These are phyloP conservation scores for Canariomyces notabilis DNA, from an alignment of 2,329 filamentous ascomycete species.

Conservation along the genomic window DNA sequence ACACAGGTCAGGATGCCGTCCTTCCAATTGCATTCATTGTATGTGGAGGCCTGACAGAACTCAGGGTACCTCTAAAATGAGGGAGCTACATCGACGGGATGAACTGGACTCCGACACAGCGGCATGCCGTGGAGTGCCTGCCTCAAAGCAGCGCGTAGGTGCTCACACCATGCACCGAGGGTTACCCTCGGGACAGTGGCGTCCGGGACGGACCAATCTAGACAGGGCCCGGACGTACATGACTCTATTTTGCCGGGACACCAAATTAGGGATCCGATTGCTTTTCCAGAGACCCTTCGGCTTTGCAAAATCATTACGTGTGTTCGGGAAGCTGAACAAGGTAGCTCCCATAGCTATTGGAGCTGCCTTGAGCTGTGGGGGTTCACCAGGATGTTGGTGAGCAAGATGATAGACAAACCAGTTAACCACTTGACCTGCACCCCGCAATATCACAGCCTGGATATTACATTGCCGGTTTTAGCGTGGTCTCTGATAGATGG, in stretches of 20 bases:
- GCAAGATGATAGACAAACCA: background rate
- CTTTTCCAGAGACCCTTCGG: background rate
- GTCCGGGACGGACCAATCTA: background rate
- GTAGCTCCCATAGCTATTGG: too few relatives aligned
- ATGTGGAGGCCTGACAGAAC: too few relatives aligned
- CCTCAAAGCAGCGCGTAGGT: too few relatives aligned
- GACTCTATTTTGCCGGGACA: background rate
- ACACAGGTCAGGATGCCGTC: too few relatives aligned
- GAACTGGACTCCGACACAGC: too few relatives aligned
- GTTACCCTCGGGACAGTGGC: background rate
- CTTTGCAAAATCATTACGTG: background rate
- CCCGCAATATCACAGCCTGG: background rate
- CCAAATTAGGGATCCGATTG: background rate
- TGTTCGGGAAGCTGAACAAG: background rate
- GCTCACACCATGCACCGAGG: background rate
- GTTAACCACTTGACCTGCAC: too few relatives aligned
- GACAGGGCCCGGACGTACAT: background rate
- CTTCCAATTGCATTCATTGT: too few relatives aligned
- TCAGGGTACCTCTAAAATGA: too few relatives aligned
- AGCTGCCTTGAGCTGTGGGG: too few relatives aligned
- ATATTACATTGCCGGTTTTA: background rate
- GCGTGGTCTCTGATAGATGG: background rate
- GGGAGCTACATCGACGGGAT: too few relatives aligned
- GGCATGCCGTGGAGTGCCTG: too few relatives aligned
- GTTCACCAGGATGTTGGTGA: background rate